Conservation (phyloP, 148 eudicot genomes). For the Rhododendron ovatum region DNA sequence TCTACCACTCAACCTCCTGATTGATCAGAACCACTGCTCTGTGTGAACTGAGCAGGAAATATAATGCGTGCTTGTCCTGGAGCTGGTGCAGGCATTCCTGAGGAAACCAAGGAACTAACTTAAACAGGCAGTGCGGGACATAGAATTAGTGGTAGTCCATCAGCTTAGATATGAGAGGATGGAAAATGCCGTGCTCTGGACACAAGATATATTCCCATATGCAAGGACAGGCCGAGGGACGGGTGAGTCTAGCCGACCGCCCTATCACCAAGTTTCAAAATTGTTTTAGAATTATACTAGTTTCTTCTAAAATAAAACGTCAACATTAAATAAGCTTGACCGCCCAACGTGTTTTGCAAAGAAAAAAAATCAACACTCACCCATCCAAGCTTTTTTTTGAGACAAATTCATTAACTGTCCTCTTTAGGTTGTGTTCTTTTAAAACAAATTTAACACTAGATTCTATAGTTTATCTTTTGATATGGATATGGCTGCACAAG, state of each 20-base stretch:
- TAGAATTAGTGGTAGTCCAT: not conserved
- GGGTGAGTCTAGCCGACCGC: not conserved
- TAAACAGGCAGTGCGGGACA: not conserved
- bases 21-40: slow-evolving; percentile 21
- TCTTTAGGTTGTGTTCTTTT: not conserved
- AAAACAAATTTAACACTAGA: not conserved
- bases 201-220: not conserved
- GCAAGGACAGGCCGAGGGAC: not conserved
- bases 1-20: slow-evolving; percentile 9
- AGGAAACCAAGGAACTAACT: slow-evolving; percentile 5
- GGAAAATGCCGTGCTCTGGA: not conserved
- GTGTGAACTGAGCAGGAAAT: slow-evolving; percentile 16
- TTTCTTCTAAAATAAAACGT: not conserved
- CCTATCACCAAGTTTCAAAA: not conserved
- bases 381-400: not conserved
- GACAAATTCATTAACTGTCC: not conserved
- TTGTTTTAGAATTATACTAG: not conserved
- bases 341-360: not conserved
- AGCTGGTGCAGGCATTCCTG: slow-evolving; percentile 16
- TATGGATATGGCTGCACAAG: not conserved
- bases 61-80: slow-evolving; percentile 9
- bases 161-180: not conserved
- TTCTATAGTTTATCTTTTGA: not conserved
- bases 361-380: not conserved
- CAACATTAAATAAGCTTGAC: not conserved